These are phyloP conservation scores for Populus davidiana DNA, from an alignment of 345 rosid genomes.

Conservation along the genomic window DNA sequence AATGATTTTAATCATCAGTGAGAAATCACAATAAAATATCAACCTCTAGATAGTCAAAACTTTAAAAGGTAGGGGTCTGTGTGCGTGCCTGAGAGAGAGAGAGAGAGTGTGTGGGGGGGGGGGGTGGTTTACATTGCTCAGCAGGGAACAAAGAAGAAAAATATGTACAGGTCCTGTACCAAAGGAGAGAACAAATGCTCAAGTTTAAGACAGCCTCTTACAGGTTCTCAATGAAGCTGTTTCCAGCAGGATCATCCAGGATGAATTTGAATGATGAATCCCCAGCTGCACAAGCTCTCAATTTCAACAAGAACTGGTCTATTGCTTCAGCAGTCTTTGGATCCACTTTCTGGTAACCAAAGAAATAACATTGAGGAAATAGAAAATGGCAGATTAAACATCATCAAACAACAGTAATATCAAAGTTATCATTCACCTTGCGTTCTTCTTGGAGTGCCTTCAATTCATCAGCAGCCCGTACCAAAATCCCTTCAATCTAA, in stretches of 20 bases:
- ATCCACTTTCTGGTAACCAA: conserved; percentile 63
- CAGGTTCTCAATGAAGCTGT: conserved; percentile 95
- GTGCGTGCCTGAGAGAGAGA: not conserved
- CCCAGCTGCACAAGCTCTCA: conserved; percentile 77
- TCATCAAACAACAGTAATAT: not conserved
- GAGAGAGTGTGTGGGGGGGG: not conserved
- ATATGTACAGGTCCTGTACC: no score
- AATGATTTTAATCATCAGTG: not conserved
- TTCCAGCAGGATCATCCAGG: conserved; percentile 93
- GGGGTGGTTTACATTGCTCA: no score
- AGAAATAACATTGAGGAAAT: conserved; percentile 1
- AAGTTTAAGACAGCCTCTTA: conserved; percentile 34
- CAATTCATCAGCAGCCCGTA: conserved; percentile 76
- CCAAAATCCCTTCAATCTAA: conserved; percentile 79
- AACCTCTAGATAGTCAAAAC: conserved; percentile 3
- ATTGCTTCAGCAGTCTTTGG: conserved; percentile 88
- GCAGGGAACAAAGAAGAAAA: no score
- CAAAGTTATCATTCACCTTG: conserved; percentile 43
- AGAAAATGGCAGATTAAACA: not conserved
- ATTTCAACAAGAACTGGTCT: conserved; percentile 68
- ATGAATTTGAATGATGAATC: conserved; percentile 61
- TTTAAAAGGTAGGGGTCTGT: not conserved
- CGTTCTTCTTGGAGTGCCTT: conserved; percentile 91
- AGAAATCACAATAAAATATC: not conserved
- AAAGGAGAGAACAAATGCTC: no score